Evolutionary conservation across 2,329 filamentous ascomycete species (phyloP).

Genomic region (Talaromyces marneffei): DNA sequence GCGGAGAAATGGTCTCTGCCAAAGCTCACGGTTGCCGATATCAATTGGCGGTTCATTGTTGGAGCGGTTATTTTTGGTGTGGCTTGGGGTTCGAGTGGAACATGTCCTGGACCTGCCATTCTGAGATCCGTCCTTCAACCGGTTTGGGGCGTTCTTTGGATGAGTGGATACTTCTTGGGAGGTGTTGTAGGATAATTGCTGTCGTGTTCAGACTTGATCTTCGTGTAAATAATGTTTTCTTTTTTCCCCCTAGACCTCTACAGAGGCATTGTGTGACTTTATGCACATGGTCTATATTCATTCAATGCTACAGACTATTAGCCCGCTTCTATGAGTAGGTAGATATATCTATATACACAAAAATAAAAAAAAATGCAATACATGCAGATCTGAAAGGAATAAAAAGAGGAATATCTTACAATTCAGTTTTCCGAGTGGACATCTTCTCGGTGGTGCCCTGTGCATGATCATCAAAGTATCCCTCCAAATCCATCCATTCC

Average conservation of each 20-base stretch:
- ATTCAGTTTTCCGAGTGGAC: conserved; percentile 31
- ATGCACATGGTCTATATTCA: neutral
- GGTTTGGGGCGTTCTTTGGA: conserved; percentile 43
- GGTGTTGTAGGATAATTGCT: conserved; percentile 16
- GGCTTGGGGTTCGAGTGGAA: conserved; percentile 48
- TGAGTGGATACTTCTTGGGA: conserved; percentile 45
- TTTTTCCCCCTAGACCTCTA: neutral
- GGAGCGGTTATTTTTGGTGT: conserved; percentile 47
- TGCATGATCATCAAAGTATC: conserved; percentile 36
- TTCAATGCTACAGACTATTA: conserved; percentile 2
- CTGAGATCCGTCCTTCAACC: conserved; percentile 45
- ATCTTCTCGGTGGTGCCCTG: neutral
- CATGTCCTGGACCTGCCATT: conserved; percentile 49
- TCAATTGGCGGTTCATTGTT: conserved; percentile 44
- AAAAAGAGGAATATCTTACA: conserved; percentile 29
- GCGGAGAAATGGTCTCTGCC: conserved; percentile 40
- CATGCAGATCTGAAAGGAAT: conserved; percentile 8
- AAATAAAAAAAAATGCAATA: conserved; percentile 11
- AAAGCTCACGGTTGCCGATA: conserved; percentile 41
- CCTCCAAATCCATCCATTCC: conserved; percentile 86
- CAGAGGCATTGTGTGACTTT: neutral
- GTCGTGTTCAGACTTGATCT: neutral
- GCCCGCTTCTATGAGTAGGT: neutral
- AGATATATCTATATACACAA: no score
- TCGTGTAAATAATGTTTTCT: neutral